Evolutionary conservation across 345 rosid species (phyloP).

Genomic region (Sonneratia alba): DNA sequence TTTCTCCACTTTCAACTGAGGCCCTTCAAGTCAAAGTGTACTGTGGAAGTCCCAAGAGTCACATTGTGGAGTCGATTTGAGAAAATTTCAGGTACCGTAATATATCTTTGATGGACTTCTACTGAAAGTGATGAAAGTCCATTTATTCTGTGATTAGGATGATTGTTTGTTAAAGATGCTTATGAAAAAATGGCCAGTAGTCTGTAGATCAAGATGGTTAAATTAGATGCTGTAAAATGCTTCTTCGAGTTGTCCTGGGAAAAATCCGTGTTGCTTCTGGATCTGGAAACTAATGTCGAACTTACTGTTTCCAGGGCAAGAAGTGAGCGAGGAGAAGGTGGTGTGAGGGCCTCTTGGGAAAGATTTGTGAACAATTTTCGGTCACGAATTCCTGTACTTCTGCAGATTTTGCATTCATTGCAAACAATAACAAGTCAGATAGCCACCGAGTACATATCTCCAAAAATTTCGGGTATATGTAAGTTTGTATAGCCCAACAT

Average conservation of each 20-base stretch:
- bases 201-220: not conserved
- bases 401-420: not conserved
- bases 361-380: not conserved
- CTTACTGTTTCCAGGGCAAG: not conserved
- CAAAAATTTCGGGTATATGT: not conserved
- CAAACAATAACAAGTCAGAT: not conserved
- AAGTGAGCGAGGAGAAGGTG: not conserved
- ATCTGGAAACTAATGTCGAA: not conserved
- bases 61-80: not conserved
- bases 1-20: not conserved
- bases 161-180: not conserved
- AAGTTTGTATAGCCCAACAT: slow-evolving; percentile 1
- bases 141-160: not conserved
- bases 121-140: not conserved
- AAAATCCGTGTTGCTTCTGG: too few relatives aligned
- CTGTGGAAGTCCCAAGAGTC: not conserved
- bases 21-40: not conserved
- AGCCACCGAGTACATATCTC: not conserved
- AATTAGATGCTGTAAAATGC: not conserved
- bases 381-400: not conserved
- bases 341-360: not conserved
- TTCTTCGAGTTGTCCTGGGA: too few relatives aligned
- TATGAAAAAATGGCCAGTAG: not conserved
- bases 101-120: not conserved
- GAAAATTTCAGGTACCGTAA: not conserved